These are phyloP conservation scores for Ceratobasidium sp. DNA, from an alignment of 1,284 basidiomycete genomes.

Conservation along the genomic window DNA sequence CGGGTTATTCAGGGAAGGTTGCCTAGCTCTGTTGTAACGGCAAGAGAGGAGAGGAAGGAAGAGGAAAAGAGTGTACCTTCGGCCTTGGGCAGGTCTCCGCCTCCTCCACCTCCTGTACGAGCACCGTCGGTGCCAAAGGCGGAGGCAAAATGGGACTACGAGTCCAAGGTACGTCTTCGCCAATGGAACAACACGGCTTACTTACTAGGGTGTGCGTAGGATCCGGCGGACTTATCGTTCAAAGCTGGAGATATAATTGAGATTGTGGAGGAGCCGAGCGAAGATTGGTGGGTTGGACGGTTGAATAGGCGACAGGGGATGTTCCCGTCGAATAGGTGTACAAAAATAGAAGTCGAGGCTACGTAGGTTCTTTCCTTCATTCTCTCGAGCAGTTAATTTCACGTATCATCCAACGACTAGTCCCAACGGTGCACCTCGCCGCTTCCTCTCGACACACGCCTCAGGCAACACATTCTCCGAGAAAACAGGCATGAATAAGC, in stretches of 20 bases:
- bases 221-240: conserved; percentile 72
- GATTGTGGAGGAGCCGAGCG: conserved; percentile 67
- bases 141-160: conserved; percentile 72
- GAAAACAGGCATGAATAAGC: conserved; percentile 17
- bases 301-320: conserved; percentile 67
- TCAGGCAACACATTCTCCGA: conserved; percentile 44
- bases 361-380: neutral
- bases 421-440: conserved; percentile 45
- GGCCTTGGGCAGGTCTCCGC: neutral
- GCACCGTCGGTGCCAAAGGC: conserved; percentile 57
- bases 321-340: conserved; percentile 64
- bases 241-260: conserved; percentile 67
- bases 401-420: conserved; percentile 20
- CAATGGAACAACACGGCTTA: neutral
- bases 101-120: conserved; percentile 52
- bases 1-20: conserved; percentile 1
- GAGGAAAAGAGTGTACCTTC: neutral
- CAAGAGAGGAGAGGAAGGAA: neutral
- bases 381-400: neutral
- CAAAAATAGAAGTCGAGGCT: neutral
- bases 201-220: neutral
- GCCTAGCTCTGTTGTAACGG: neutral
- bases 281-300: conserved; percentile 69
- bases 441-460: conserved; percentile 32
- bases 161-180: conserved; percentile 62